Base-by-base conservation (phyloP, 306 rosid species). In the Vachellia collinsii region DNA sequence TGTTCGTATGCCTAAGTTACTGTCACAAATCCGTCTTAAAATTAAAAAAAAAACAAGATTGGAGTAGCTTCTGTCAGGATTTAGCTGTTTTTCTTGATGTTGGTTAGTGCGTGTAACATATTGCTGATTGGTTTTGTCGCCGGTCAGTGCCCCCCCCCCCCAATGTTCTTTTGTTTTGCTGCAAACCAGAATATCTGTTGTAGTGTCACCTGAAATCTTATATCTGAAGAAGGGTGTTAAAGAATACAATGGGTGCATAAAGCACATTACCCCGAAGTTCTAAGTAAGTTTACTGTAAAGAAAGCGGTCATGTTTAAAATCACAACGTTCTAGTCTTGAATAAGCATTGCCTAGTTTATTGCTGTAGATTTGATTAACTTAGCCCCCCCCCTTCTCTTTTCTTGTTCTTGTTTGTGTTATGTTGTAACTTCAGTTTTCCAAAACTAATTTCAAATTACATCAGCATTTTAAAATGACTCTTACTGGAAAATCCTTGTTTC, bases 1-100 rank as follows among this genome's bases (percentile, higher is more conserved):
- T 70, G 75, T 58, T 23, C 41, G 58, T 46, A 34, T 70, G 41
- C 6, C 29, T 13, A 44, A 37, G 7, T 44, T 68, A 0, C n/a
- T 11, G 34, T 41, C 34, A 39, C 19, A 39, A 67, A 19, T 39
- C 16, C 7, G 17, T 19, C 50, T 67, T 47, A 13, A 12, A 12
- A 11, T 46, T 46, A 3, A 0, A 50, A 38, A 17, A 36, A 34
- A 8, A 16, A 38, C 1, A 29, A 29, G 34, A 29, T 29, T 5
- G 14, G 23, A 11, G 43, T 53, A 67, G 68, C 50, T 79, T 42
- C 1, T 62, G 11, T 64, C 41, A 14, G 20, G 20, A 56, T 47
- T 72, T 75, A 16, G 72, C 42, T 72, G 50, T 11, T 64, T 78
- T 23, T 78, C 59, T 75, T 43, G 47, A 5, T 19, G 8, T 41